Evolutionary conservation across 139 green algal species (phyloP).

Genomic region (Medakamo hakoo): DNA sequence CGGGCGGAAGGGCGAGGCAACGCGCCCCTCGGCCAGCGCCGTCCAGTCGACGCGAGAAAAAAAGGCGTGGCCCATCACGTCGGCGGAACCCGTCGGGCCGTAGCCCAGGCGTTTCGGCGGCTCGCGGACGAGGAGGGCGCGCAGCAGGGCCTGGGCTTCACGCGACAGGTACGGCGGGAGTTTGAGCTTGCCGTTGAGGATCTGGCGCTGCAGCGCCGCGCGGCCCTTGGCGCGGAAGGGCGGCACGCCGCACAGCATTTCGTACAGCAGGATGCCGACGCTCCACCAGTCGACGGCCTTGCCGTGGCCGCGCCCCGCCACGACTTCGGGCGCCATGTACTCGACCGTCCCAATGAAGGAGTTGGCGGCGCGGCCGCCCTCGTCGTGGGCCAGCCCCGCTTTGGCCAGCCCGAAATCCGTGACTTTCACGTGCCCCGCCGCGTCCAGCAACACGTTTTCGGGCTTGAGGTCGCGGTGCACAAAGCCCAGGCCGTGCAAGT

Average conservation of each 20-base stretch:
- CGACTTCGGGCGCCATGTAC: slow-evolving; percentile 75
- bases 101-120: slow-evolving; percentile 61
- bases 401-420: slow-evolving; percentile 86
- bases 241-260: slow-evolving; percentile 89
- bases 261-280: slow-evolving; percentile 85
- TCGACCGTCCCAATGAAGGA: slow-evolving; percentile 91
- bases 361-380: slow-evolving; percentile 52
- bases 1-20: slow-evolving; percentile 75
- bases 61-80: slow-evolving; percentile 60
- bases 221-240: slow-evolving; percentile 80
- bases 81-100: slow-evolving; percentile 36
- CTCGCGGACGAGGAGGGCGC: slow-evolving; percentile 71
- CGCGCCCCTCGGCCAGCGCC: slow-evolving; percentile 47
- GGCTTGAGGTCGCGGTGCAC: slow-evolving; percentile 63
- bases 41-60: slow-evolving; percentile 78
- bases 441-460: slow-evolving; percentile 92
- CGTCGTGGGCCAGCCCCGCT: slow-evolving; percentile 41
- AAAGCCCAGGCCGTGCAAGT: slow-evolving; percentile 76
- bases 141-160: slow-evolving; percentile 29
- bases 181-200: slow-evolving; percentile 65
- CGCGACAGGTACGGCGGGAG: slow-evolving; percentile 40
- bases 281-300: slow-evolving; percentile 94
- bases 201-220: slow-evolving; percentile 70
- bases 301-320: slow-evolving; percentile 65
- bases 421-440: slow-evolving; percentile 79